Conservation (phyloP, 2,329 filamentous ascomycete species). For the Scedosporium boydii region DNA sequence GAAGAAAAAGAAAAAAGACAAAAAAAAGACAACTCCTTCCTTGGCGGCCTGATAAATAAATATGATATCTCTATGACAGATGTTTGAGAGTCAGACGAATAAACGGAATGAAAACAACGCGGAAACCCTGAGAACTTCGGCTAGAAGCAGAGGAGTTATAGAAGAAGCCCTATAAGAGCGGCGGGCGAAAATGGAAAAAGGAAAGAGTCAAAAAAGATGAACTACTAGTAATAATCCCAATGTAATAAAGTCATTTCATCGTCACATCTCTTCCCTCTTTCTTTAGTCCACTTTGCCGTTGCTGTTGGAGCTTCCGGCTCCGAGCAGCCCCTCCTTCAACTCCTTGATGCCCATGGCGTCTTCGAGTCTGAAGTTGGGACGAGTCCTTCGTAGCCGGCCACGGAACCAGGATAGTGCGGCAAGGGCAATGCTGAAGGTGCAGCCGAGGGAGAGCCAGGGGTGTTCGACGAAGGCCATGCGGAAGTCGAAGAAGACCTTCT, state of each 20-base stretch:
- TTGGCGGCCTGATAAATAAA: constrained; percentile 1
- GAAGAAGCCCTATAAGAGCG: not conserved
- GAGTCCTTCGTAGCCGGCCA: constrained; percentile 41
- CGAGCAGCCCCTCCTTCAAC: constrained; percentile 57
- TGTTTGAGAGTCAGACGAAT: constrained; percentile 1
- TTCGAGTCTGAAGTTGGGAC: constrained; percentile 53
- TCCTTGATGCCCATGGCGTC: constrained; percentile 41
- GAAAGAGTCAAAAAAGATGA: not conserved
- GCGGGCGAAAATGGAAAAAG: not conserved
- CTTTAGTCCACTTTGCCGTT: constrained; percentile 42
- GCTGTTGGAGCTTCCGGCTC: constrained; percentile 34
- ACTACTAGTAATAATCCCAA: not conserved
- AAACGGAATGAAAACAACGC: not conserved
- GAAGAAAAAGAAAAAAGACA: constrained; percentile 7
- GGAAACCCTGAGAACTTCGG: not conserved
- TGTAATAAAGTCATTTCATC: constrained; percentile 5
- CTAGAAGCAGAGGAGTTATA: not conserved
- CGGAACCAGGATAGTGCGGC: constrained; percentile 44
- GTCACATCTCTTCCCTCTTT: not conserved
- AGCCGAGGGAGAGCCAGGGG: constrained; percentile 46
- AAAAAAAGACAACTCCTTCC: constrained; percentile 7
- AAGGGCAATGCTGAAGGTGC: constrained; percentile 47
- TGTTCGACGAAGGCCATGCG: constrained; percentile 49
- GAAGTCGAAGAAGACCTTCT: constrained; percentile 62
- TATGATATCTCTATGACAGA: not conserved